phyloP scores from a whole-genome alignment of 805 yeast species.

The Alloascoidea africana region DNA sequence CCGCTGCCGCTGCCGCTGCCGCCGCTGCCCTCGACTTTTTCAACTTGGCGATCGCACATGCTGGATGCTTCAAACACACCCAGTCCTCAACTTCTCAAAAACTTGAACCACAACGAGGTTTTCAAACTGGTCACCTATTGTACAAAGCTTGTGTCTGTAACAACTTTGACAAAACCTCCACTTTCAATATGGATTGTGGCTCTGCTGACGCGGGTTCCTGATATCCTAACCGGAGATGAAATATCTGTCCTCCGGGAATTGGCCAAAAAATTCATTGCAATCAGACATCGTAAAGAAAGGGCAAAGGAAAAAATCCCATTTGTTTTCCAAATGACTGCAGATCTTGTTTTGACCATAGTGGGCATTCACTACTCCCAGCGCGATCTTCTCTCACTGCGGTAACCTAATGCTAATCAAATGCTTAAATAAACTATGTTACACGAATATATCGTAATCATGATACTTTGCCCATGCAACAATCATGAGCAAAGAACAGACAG shows the following conservation, averaged over 20 bases:
- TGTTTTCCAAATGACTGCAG: too few species aligned
- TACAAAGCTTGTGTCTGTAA: conserved; percentile 25
- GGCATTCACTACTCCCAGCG: too few species aligned
- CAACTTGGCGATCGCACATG: too few species aligned
- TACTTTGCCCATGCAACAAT: conserved; percentile 11
- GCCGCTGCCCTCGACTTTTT: too few species aligned
- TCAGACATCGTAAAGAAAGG: too few species aligned
- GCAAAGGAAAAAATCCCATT: too few species aligned
- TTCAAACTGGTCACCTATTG: conserved; percentile 25
- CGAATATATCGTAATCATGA: not conserved
- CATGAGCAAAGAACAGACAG: conserved; percentile 12
- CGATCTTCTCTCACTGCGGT: too few species aligned
- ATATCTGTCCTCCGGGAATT: conserved; percentile 25
- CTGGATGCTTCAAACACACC: conserved; percentile 19
- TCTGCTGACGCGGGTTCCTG: conserved; percentile 23
- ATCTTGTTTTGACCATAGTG: too few species aligned
- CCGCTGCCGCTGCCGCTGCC: too few species aligned
- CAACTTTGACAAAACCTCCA: conserved; percentile 13
- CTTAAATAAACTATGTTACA: not conserved
- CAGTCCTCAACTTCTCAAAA: conserved; percentile 14
- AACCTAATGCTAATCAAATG: too few species aligned
- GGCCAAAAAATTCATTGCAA: conserved; percentile 18
- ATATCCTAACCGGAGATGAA: conserved; percentile 21
- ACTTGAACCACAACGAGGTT: conserved; percentile 20
- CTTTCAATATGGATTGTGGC: conserved; percentile 25